Evolutionary conservation across 2,329 filamentous ascomycete species (phyloP), one percentile per base, ranked within the genome.

Genomic region (Blastomyces percursus): DNA sequence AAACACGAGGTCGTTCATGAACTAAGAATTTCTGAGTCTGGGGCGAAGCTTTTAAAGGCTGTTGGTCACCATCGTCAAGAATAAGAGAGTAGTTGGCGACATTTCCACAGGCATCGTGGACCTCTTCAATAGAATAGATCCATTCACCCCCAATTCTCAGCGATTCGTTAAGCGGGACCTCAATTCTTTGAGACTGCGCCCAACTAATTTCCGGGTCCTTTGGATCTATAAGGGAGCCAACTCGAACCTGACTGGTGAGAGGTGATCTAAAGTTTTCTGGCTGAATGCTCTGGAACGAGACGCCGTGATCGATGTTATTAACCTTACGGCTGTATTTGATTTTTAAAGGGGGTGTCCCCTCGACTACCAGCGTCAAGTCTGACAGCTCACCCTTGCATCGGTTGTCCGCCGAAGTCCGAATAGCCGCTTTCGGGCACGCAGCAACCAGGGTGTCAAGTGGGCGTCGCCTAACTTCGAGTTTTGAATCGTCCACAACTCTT

Each of bases 221-320:
- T 14, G 81, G 76, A 51, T 79, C 76, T 51, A 88, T 78, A 51
- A 91, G 72, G 21, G 81, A 81, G 24, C 81, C 81, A 1, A 83
- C 80, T 32, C 78, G 80, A 58, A 82, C 79, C 54, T 84, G 81
- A 59, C 82, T 82, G n/a, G 88, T 76, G 44, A 96, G 79, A 0
- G 91, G 91, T 0, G 91, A 96, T 2, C 83, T 80, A 69, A 92
- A 87, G 44, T 90, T 89, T 58, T 96, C 91, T 0, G 94, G 92
- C 69, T 96, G 92, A 54, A 99, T 85, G 70, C 90, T 96, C 75
- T 97, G 92, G 69, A 96, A 93, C 66, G 93, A 91, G 67, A 92
- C 91, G 64, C 89, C 90, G 68, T 87, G 86, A 66, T 95, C 86
- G 66, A 89, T 87, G 65, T 86, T 85, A 68, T 97, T 96, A 68